Evolutionary conservation across 2,329 filamentous ascomycete species (phyloP), one percentile per base, ranked within the genome.

Genomic region (Lizonia empirigonia): DNA sequence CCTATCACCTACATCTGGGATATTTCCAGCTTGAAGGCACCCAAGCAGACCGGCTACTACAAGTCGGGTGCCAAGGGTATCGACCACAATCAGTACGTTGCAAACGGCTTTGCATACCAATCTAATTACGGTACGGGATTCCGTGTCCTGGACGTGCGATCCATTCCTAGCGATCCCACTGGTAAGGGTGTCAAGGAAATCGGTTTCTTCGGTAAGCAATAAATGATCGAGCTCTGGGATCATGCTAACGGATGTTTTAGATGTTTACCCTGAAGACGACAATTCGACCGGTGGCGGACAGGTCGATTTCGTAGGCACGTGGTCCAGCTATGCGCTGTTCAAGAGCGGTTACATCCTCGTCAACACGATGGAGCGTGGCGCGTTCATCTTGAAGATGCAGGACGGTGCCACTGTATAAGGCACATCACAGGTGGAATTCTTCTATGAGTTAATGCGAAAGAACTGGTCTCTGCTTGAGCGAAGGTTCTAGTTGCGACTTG

Each of bases 61-160:
- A 73, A 74, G 55, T 69, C 64, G 22, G 62, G 61, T 1, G 71
- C 70, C 36, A 67, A 68, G 32, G 68, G 69, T n/a, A 71, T 79
- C 32, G 77, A 78, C 56, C 76, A 79, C 68, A 78, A 78, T 62
- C 76, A 78, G 56, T 79, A 79, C 35, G 68, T 78, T n/a, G 64
- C 70, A 12, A 64, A 76, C 36, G 75, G 74, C 1, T 68, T 72
- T 16, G 68, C 71, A 3, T 78, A 77, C 64, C 75, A 77, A 53
- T 73, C 69, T 12, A 76, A 77, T 66, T 77, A 77, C 53, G 74
- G 74, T 34, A 70, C 69, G 15, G 75, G 75, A 13, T 70, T 77
- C 59, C 72, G 74, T 26, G 67, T 77, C 23, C 53, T 76, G 7
- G 75, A 77, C 51, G 69, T 78, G 24, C 68, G 69, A 22, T 74